Conservation (phyloP, 2,329 filamentous ascomycete species). For the Curvularia spicifera region DNA sequence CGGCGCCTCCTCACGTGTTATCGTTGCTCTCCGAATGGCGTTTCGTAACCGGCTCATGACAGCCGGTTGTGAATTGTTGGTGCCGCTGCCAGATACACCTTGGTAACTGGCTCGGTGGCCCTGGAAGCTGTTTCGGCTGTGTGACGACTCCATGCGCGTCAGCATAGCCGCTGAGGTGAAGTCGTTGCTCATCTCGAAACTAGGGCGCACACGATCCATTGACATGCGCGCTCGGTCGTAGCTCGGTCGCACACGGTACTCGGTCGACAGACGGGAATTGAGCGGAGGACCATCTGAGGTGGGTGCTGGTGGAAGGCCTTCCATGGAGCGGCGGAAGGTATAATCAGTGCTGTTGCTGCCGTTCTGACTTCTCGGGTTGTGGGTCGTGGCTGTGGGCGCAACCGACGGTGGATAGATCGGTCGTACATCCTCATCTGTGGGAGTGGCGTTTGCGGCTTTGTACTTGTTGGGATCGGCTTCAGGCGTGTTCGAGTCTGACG, state of each 20-base stretch:
- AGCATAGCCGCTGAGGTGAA: conserved; percentile 90
- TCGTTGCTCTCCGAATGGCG: conserved; percentile 40
- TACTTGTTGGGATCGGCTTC: conserved; percentile 55
- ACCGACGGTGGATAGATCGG: conserved; percentile 94
- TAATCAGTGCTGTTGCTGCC: conserved; percentile 95
- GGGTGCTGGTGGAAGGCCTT: conserved; percentile 37
- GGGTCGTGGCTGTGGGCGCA: conserved; percentile 69
- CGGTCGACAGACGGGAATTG: conserved; percentile 40
- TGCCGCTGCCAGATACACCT: conserved; percentile 7
- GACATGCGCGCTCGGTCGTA: conserved; percentile 86
- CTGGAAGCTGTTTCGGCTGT: conserved; percentile 42
- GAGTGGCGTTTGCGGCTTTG: conserved; percentile 55
- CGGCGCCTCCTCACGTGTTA: conserved; percentile 43
- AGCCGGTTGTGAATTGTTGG: conserved; percentile 19
- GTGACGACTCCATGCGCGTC: conserved; percentile 76
- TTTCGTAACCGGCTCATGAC: conserved; percentile 42
- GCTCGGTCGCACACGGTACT: conserved; percentile 69
- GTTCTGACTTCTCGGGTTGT: conserved; percentile 84
- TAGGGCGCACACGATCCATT: conserved; percentile 82
- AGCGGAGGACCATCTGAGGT: conserved; percentile 40
- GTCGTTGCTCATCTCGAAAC: conserved; percentile 86
- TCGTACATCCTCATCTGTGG: conserved; percentile 80
- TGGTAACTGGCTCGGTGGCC: conserved; percentile 23
- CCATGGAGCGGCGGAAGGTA: conserved; percentile 59
- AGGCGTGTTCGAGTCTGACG: conserved; percentile 66